Evolutionary conservation across 345 rosid genomes (phyloP).

Genomic region (Rhodomyrtus tomentosa): DNA sequence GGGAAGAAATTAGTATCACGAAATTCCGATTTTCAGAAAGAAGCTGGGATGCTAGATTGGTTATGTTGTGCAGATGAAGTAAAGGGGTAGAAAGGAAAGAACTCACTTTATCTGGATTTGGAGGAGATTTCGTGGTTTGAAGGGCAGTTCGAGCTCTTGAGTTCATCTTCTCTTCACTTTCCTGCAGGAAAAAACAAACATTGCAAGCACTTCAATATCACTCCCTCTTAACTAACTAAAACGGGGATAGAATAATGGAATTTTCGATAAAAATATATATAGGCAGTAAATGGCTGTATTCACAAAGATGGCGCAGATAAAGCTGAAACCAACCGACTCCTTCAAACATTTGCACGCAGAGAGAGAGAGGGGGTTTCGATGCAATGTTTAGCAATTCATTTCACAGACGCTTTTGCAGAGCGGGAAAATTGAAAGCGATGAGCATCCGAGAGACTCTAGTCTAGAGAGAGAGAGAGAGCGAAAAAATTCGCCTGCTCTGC

Average conservation of each 20-base stretch:
- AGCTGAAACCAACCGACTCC: slow-evolving; percentile 1
- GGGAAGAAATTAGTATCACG: background rate
- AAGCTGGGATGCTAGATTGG: background rate
- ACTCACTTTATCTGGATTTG: slow-evolving; percentile 39
- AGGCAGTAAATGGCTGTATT: background rate
- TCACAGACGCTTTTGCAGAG: slow-evolving; percentile 13
- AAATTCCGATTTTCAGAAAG: background rate
- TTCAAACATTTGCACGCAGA: background rate
- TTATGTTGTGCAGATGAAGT: background rate
- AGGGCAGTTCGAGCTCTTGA: slow-evolving; percentile 56
- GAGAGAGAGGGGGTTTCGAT: background rate
- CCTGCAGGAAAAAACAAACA: slow-evolving; percentile 11
- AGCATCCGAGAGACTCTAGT: slow-evolving; percentile 11
- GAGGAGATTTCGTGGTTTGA: slow-evolving; percentile 62
- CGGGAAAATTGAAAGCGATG: slow-evolving; percentile 62
- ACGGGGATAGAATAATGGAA: background rate
- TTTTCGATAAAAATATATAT: background rate
- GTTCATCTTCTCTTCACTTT: slow-evolving; percentile 39
- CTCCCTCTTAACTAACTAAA: background rate
- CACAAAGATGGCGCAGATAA: background rate
- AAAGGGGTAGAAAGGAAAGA: slow-evolving; percentile 4
- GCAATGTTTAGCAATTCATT: background rate
- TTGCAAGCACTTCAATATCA: slow-evolving; percentile 5
- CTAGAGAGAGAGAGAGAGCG: slow-evolving; percentile 20
- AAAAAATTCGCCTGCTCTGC: background rate